Conservation (phyloP, 345 rosid genomes). For the Eucalyptus fibrosa region DNA sequence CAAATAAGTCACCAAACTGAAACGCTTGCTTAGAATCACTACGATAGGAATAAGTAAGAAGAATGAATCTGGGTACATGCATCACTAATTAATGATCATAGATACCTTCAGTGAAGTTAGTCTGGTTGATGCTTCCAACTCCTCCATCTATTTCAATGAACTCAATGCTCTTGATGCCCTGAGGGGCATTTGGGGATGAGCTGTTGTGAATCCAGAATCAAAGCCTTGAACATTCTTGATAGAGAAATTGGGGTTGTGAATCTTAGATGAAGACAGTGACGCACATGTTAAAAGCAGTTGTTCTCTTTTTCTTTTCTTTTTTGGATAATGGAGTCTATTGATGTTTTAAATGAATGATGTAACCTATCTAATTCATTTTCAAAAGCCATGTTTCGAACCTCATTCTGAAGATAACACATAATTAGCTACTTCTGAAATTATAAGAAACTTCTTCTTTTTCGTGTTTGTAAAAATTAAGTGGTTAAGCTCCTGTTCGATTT, state of each 20-base stretch:
- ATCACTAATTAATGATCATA: no score
- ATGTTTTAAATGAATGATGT: background rate
- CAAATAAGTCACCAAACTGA: no score
- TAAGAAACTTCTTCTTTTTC: background rate
- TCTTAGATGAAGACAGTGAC: background rate
- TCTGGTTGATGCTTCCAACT: conserved; percentile 11
- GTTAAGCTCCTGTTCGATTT: background rate
- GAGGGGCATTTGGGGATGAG: conserved; percentile 4
- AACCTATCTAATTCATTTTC: no score
- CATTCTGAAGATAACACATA: background rate
- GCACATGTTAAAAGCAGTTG: background rate
- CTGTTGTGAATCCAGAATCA: background rate
- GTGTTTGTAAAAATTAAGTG: background rate
- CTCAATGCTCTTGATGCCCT: conserved; percentile 1
- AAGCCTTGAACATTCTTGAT: background rate
- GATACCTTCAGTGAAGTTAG: background rate
- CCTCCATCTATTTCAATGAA: conserved; percentile 23
- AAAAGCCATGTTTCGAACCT: background rate
- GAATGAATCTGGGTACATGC: no score
- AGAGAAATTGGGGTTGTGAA: background rate
- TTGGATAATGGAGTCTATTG: no score
- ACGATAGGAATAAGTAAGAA: no score
- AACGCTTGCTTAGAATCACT: no score
- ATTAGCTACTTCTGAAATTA: background rate
- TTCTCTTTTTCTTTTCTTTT: no score